Conservation (phyloP, 495 filamentous ascomycete genomes). For the Daldinia childiae region DNA sequence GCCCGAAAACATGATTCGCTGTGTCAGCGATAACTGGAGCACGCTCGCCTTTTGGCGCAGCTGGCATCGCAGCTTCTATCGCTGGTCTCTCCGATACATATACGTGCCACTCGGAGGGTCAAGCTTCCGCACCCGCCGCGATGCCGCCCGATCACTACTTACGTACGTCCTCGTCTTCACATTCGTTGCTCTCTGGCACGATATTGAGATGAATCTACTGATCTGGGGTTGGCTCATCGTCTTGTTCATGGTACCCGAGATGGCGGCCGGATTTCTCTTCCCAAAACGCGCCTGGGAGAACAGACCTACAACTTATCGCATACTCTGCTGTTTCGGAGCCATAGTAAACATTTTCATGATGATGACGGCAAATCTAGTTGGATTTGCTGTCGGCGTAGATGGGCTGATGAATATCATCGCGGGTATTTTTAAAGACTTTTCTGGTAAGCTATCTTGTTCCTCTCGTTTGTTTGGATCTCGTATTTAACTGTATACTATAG, state of each 20-base stretch:
- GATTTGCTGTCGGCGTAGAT: conserved; percentile 92
- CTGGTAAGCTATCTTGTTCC: conserved; percentile 57
- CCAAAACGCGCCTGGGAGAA: conserved; percentile 73
- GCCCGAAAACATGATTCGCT: conserved; percentile 98
- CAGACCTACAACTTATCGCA: conserved; percentile 73
- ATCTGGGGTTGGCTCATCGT: conserved; percentile 98
- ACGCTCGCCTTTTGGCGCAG: conserved; percentile 92
- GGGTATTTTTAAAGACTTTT: conserved; percentile 77
- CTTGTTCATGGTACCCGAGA: conserved; percentile 90
- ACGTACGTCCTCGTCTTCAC: conserved; percentile 92
- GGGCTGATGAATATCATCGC: conserved; percentile 79
- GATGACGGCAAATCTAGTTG: conserved; percentile 94
- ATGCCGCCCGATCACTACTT: conserved; percentile 59
- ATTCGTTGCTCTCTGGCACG: conserved; percentile 98
- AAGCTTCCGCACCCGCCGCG: conserved; percentile 49
- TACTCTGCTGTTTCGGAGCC: conserved; percentile 84
- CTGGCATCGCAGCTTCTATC: conserved; percentile 95
- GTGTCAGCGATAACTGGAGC: conserved; percentile 94
- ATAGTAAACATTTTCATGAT: conserved; percentile 93
- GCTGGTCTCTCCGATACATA: conserved; percentile 93
- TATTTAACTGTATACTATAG: conserved; percentile 47
- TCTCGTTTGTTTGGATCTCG: conserved; percentile 28
- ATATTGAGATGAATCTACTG: conserved; percentile 90
- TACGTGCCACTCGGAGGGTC: conserved; percentile 90
- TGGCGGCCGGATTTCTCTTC: conserved; percentile 75